A percentile compares a stretch with the other conserved stretches of the same genome.
Conservation (phyloP, 352 stramenopile species). For the Thalassiosira livingstoniorum region DNA sequence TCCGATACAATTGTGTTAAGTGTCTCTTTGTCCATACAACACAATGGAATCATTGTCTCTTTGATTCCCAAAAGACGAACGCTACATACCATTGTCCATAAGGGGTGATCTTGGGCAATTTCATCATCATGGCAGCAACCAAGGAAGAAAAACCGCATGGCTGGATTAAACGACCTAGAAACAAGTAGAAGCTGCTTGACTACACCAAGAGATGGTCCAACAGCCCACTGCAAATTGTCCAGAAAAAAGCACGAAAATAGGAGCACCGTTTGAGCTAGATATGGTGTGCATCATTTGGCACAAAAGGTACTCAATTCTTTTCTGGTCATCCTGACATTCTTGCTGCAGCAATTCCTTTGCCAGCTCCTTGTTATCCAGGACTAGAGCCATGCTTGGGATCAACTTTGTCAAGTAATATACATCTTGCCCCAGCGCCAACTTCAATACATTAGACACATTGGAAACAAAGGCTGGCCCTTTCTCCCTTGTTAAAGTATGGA, state of each 20-base stretch:
- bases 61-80: background rate
- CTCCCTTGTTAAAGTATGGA: background rate
- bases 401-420: background rate
- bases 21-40: background rate
- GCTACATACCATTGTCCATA: background rate
- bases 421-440: background rate
- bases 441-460: background rate
- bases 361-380: background rate
- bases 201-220: constrained; percentile 8
- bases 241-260: constrained; percentile 8
- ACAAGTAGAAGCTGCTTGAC: constrained; percentile 16
- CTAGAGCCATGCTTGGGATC: constrained; percentile 19
- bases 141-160: constrained; percentile 22
- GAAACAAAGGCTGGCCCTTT: background rate
- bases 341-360: background rate
- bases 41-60: background rate
- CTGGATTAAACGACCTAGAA: background rate
- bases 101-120: background rate
- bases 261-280: background rate
- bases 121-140: constrained; percentile 9
- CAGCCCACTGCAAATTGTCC: constrained; percentile 13
- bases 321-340: constrained; percentile 25
- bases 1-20: constrained; percentile 27
- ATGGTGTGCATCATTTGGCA: constrained; percentile 22
- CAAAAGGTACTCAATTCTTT: constrained; percentile 25